Conservation (phyloP, 768 basidiomycete genomes). For the Boletus tomentosulus region DNA sequence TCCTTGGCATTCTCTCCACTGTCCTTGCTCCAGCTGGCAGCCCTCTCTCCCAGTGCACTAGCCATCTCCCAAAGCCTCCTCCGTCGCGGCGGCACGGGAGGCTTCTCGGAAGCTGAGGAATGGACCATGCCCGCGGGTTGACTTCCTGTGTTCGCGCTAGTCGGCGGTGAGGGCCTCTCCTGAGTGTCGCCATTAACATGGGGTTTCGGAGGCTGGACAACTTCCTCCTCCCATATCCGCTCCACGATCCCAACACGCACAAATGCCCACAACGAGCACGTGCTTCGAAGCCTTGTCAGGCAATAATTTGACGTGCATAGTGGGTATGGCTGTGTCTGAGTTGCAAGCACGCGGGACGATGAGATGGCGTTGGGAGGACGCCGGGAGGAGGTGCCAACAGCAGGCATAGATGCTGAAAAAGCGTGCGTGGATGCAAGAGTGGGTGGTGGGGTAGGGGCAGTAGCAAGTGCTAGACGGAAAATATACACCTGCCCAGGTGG, state of each 20-base stretch:
- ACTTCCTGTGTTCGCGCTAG: neutral
- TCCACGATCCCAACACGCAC: conserved; percentile 79
- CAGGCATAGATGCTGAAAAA: conserved; percentile 32
- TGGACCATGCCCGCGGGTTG: neutral
- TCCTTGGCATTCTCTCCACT: conserved; percentile 24
- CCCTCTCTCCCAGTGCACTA: conserved; percentile 55
- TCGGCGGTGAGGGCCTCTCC: neutral
- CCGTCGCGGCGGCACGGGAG: conserved; percentile 60
- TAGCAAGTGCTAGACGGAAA: conserved; percentile 52
- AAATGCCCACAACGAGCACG: conserved; percentile 90
- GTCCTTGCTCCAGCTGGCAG: conserved; percentile 51
- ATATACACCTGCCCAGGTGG: conserved; percentile 54
- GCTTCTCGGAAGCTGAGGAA: conserved; percentile 36
- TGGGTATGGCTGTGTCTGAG: conserved; percentile 46
- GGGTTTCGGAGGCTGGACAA: conserved; percentile 32
- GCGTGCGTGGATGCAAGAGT: conserved; percentile 19
- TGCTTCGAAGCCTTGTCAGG: conserved; percentile 71
- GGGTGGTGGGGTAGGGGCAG: conserved; percentile 22
- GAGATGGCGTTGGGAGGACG: conserved; percentile 31
- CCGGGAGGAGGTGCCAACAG: conserved; percentile 22
- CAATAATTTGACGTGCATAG: conserved; percentile 87
- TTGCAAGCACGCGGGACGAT: conserved; percentile 37
- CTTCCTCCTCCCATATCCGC: conserved; percentile 84
- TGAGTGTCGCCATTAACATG: conserved; percentile 11
- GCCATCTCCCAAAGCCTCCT: conserved; percentile 67